Conservation (phyloP, 2,329 filamentous ascomycete species). For the Ceratocystis harringtonii region DNA sequence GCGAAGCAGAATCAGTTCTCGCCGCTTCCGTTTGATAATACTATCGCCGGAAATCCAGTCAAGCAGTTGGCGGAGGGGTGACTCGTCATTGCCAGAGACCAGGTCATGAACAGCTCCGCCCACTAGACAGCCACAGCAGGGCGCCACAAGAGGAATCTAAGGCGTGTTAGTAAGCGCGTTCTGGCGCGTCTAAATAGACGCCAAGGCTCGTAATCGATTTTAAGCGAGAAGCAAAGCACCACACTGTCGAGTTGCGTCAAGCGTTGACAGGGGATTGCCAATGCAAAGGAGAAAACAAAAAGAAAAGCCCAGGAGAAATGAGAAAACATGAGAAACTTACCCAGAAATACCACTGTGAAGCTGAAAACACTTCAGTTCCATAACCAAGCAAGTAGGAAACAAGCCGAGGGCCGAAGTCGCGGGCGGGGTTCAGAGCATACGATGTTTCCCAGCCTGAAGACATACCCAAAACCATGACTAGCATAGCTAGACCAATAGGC, state of each 20-base stretch:
- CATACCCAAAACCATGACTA: constrained; percentile 60
- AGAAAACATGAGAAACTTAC: constrained; percentile 20
- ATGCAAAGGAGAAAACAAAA: constrained; percentile 12
- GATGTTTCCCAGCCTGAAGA: constrained; percentile 66
- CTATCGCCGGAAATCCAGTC: constrained; percentile 15
- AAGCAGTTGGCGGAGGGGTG: constrained; percentile 47
- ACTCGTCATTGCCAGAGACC: constrained; percentile 55
- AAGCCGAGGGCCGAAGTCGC: constrained; percentile 56
- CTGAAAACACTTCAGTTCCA: constrained; percentile 49
- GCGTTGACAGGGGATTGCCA: constrained; percentile 6
- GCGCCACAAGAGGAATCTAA: constrained; percentile 51
- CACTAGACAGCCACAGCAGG: constrained; percentile 48
- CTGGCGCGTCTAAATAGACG: background rate
- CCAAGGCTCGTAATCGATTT: background rate
- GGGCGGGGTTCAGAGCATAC: constrained; percentile 58
- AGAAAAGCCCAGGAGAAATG: constrained; percentile 2
- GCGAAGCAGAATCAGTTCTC: constrained; percentile 9
- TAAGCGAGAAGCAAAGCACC: background rate
- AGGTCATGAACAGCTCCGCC: constrained; percentile 53
- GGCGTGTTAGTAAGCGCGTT: constrained; percentile 7
- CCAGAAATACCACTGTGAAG: constrained; percentile 59
- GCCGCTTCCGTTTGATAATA: constrained; percentile 1
- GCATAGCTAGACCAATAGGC: constrained; percentile 51
- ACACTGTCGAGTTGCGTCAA: background rate
- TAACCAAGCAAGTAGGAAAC: constrained; percentile 55